Percentiles rank a stretch among this genome's conserved stretches.
Conservation (phyloP, 2,329 filamentous ascomycete genomes). For the Xylaria sp. region DNA sequence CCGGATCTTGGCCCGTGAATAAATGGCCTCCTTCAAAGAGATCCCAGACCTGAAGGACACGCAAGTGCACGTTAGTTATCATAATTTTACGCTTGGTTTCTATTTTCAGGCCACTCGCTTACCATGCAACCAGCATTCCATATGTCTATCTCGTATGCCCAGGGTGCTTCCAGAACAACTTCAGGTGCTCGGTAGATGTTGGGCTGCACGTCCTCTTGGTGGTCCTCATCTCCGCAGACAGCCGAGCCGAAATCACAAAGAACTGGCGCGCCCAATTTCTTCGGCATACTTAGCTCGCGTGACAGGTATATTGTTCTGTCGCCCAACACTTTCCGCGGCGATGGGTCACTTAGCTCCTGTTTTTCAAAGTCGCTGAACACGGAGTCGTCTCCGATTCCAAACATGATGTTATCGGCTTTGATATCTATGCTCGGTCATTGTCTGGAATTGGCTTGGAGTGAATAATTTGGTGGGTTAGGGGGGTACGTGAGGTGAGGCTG, state of each 20-base stretch:
- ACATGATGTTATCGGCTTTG: slow-evolving; percentile 54
- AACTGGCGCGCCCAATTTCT: slow-evolving; percentile 33
- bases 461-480: neutral
- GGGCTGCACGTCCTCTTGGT: slow-evolving; percentile 47
- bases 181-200: slow-evolving; percentile 50
- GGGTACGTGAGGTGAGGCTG: neutral
- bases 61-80: neutral
- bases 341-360: neutral
- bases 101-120: neutral
- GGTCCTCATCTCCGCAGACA: slow-evolving; percentile 43
- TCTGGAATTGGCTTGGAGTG: slow-evolving; percentile 1
- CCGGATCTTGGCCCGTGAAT: slow-evolving; percentile 49
- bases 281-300: slow-evolving; percentile 41
- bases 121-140: slow-evolving; percentile 56
- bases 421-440: slow-evolving; percentile 50
- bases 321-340: slow-evolving; percentile 49
- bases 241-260: slow-evolving; percentile 57
- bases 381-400: slow-evolving; percentile 47
- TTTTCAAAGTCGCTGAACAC: slow-evolving; percentile 49
- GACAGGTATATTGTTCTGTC: slow-evolving; percentile 51
- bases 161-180: slow-evolving; percentile 53
- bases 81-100: neutral
- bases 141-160: slow-evolving; percentile 55
- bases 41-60: slow-evolving; percentile 51
- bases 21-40: slow-evolving; percentile 53